These are phyloP conservation scores for Monilinia aucupariae DNA, from an alignment of 2,329 filamentous ascomycete genomes.

Conservation along the genomic window DNA sequence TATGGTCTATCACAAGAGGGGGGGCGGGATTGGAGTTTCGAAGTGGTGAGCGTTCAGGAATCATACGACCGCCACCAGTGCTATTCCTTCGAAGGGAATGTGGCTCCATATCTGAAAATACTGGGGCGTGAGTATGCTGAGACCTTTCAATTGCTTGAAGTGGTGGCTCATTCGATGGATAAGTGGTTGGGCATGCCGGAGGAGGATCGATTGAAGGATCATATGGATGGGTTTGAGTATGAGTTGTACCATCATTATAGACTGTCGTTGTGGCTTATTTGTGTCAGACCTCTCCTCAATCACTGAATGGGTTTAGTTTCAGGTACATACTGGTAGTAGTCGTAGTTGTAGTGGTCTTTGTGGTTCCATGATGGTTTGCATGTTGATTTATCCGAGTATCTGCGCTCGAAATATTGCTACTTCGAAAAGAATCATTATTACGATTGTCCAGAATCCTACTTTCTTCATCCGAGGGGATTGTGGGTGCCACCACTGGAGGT, in stretches of 20 bases:
- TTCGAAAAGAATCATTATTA: slow-evolving; percentile 14
- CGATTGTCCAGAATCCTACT: background rate
- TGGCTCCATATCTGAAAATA: background rate
- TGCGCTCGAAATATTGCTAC: slow-evolving; percentile 17
- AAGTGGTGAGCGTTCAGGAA: slow-evolving; percentile 14
- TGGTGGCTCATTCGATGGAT: slow-evolving; percentile 7
- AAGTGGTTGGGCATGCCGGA: slow-evolving; percentile 10
- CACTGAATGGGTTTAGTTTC: too few species aligned
- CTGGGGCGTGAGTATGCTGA: background rate
- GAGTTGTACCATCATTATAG: slow-evolving; percentile 11
- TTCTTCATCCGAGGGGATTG: background rate
- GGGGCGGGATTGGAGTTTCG: slow-evolving; percentile 13
- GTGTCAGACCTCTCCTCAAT: background rate
- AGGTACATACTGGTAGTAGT: slow-evolving; percentile 14
- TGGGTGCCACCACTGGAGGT: background rate
- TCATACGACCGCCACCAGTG: slow-evolving; percentile 12
- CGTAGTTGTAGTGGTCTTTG: slow-evolving; percentile 6
- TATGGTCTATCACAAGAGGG: slow-evolving; percentile 3
- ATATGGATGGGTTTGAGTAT: slow-evolving; percentile 14
- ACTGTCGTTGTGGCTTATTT: slow-evolving; percentile 14
- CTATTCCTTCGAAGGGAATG: background rate
- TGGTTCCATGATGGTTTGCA: background rate
- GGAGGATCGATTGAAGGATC: slow-evolving; percentile 13
- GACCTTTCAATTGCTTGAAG: background rate
- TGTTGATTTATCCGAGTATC: slow-evolving; percentile 14